These are phyloP conservation scores for Claviceps sp. DNA, from an alignment of 2,329 filamentous ascomycete genomes.

Conservation along the genomic window DNA sequence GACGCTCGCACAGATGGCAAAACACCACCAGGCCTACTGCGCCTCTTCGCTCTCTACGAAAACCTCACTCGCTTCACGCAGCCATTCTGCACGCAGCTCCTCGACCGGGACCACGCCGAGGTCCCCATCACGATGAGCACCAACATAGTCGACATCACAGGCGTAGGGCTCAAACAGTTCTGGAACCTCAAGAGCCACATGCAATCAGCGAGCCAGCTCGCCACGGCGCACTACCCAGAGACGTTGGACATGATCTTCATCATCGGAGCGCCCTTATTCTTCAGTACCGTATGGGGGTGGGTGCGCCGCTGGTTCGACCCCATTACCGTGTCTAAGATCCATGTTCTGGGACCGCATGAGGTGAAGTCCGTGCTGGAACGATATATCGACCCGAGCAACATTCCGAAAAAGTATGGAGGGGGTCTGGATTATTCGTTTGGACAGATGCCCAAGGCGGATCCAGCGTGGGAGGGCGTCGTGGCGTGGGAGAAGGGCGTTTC, in stretches of 20 bases:
- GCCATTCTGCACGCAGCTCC: constrained; percentile 67
- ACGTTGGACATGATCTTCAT: constrained; percentile 59
- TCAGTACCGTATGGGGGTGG: constrained; percentile 89
- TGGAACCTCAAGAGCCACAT: constrained; percentile 92
- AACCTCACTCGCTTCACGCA: constrained; percentile 79
- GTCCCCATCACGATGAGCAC: constrained; percentile 88
- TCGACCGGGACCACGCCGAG: constrained; percentile 54
- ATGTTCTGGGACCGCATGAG: constrained; percentile 64
- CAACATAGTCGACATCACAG: constrained; percentile 87
- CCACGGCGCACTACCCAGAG: constrained; percentile 90
- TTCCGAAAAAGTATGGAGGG: constrained; percentile 83
- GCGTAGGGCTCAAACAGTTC: constrained; percentile 82
- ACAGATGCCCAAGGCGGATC: constrained; percentile 60
- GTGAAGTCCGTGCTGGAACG: constrained; percentile 62
- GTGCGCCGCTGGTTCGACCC: constrained; percentile 93
- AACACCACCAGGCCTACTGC: constrained; percentile 61
- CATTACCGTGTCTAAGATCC: constrained; percentile 90
- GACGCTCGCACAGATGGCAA: constrained; percentile 53
- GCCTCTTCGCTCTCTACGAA: constrained; percentile 87
- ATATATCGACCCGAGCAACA: constrained; percentile 71
- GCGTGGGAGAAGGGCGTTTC: constrained; percentile 38
- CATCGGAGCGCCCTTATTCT: constrained; percentile 81
- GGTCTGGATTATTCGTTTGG: constrained; percentile 74
- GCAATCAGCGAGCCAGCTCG: constrained; percentile 79
- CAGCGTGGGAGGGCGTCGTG: constrained; percentile 34